phyloP scores from a whole-genome alignment of 768 basidiomycete species.

The Tylopilus sp. region DNA sequence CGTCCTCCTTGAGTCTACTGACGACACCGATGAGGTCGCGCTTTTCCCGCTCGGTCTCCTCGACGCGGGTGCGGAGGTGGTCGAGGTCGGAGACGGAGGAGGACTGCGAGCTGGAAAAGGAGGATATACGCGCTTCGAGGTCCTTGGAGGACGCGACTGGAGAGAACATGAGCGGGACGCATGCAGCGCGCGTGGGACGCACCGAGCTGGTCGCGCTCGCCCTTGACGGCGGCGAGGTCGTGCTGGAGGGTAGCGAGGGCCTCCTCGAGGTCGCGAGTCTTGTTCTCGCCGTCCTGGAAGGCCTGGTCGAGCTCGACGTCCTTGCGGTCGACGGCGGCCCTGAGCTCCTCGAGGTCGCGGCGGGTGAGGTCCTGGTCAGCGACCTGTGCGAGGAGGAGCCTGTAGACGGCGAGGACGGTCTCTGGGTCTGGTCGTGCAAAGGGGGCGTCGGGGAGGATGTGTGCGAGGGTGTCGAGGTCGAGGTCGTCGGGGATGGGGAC shows the following conservation, averaged over 20 bases:
- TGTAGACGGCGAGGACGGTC: constrained; percentile 59
- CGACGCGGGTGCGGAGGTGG: constrained; percentile 53
- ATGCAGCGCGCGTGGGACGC: constrained; percentile 23
- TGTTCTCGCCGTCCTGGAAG: constrained; percentile 70
- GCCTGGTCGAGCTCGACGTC: constrained; percentile 85
- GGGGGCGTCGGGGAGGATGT: constrained; percentile 58
- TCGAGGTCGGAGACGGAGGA: constrained; percentile 63
- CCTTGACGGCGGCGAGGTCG: constrained; percentile 54
- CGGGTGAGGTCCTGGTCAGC: constrained; percentile 52
- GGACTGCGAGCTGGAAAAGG: constrained; percentile 55
- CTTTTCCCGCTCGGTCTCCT: constrained; percentile 86
- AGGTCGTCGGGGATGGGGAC: constrained; percentile 64
- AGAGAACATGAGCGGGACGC: constrained; percentile 4
- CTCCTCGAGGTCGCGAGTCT: constrained; percentile 53
- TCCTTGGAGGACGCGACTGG: constrained; percentile 44
- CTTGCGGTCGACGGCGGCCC: constrained; percentile 64
- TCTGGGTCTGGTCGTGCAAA: constrained; percentile 57
- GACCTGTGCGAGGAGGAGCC: constrained; percentile 55
- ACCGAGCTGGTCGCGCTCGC: constrained; percentile 69
- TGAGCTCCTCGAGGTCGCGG: constrained; percentile 66
- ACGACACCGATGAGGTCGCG: constrained; percentile 82
- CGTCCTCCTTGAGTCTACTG: constrained; percentile 77
- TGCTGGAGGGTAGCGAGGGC: constrained; percentile 49
- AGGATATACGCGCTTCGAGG: constrained; percentile 53
- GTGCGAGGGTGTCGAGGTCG: constrained; percentile 56